Evolutionary conservation across 768 basidiomycete genomes (phyloP).

Genomic region (Xerocomus potaroensis): DNA sequence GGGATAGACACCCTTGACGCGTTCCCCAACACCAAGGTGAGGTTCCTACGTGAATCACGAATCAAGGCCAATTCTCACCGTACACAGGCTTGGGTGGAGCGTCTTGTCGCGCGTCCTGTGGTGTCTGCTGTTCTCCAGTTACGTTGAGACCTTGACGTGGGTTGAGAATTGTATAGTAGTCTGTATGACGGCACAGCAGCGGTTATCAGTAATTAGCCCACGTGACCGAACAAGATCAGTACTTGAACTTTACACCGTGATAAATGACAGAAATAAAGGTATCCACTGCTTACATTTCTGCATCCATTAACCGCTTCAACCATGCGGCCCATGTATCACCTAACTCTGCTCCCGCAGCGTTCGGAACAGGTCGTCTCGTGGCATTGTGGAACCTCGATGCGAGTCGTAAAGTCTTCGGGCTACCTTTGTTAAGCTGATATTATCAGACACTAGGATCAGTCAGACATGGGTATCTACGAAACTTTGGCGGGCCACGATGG

Average conservation of each 20-base stretch:
- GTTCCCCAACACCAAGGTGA: constrained; percentile 60
- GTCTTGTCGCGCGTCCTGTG: constrained; percentile 18
- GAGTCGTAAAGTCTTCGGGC: constrained; percentile 15
- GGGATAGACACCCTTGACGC: constrained; percentile 56
- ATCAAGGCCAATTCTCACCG: not conserved
- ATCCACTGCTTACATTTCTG: constrained; percentile 41
- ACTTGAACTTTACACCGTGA: too few relatives aligned
- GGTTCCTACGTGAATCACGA: not conserved
- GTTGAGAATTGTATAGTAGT: not conserved
- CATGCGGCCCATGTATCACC: constrained; percentile 36
- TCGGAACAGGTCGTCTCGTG: constrained; percentile 51
- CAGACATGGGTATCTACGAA: constrained; percentile 51
- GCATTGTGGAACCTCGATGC: constrained; percentile 59
- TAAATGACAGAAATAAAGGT: constrained; percentile 11
- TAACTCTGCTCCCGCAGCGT: constrained; percentile 42
- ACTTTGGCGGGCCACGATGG: constrained; percentile 77
- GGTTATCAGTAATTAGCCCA: constrained; percentile 3
- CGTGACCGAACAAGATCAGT: constrained; percentile 18
- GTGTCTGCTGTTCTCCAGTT: constrained; percentile 24
- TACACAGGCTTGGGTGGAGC: constrained; percentile 29
- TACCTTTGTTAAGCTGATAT: not conserved
- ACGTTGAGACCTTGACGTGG: constrained; percentile 1
- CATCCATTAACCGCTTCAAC: constrained; percentile 44
- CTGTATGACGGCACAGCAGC: too few relatives aligned
- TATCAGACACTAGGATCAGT: constrained; percentile 36